phyloP scores from a whole-genome alignment of 2,329 filamentous ascomycete species.

The Akanthomyces muscarius region DNA sequence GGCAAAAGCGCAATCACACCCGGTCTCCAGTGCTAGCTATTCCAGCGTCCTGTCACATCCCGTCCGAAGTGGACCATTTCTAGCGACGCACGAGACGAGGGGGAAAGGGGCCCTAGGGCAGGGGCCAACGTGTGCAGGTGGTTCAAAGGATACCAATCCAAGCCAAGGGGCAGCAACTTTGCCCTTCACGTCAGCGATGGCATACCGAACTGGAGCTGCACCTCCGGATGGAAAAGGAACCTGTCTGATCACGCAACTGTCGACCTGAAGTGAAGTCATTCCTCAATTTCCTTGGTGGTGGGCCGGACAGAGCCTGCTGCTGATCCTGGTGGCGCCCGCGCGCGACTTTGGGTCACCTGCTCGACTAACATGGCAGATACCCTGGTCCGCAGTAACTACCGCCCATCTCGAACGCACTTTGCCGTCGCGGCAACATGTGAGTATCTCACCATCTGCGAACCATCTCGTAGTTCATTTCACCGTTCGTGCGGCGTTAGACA shows the following conservation, averaged over 20 bases:
- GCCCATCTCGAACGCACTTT: not conserved
- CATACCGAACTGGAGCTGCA: not conserved
- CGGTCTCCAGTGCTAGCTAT: not conserved
- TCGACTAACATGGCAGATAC: not conserved
- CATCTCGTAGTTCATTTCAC: not conserved
- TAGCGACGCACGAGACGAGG: not conserved
- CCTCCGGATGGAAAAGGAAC: not conserved
- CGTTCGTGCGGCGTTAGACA: constrained; percentile 15
- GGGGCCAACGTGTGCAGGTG: not conserved
- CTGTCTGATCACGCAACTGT: not conserved
- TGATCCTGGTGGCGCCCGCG: not conserved
- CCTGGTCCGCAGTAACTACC: not conserved
- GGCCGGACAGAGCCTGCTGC: not conserved
- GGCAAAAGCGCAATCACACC: constrained; percentile 12
- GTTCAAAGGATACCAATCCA: not conserved
- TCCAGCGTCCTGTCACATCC: constrained; percentile 11
- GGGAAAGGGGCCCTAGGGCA: not conserved
- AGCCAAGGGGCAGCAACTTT: not conserved
- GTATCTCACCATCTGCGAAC: constrained; percentile 3
- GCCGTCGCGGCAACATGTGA: not conserved
- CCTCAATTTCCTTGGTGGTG: not conserved
- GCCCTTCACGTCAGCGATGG: not conserved
- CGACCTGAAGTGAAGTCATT: not conserved
- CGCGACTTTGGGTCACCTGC: constrained; percentile 1
- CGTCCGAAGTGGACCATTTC: constrained; percentile 11